Evolutionary conservation across 2,329 filamentous ascomycete species (phyloP), one percentile per base, ranked within the genome.

Genomic region (Ascochyta rabiei): DNA sequence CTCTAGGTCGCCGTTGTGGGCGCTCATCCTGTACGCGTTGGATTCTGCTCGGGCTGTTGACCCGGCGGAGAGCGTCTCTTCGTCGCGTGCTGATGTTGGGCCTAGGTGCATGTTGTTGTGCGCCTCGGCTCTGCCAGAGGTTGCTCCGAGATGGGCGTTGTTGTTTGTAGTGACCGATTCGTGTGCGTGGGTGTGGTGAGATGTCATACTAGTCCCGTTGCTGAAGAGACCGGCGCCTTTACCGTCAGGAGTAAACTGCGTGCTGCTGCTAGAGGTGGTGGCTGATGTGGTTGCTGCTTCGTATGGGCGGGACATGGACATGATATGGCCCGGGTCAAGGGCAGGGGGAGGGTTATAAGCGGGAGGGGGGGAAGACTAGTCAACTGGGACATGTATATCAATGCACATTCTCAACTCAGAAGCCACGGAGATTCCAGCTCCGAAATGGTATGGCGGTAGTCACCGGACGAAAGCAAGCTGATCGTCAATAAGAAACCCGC

Each of bases 1-100:
- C 68, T 80, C 78, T 18, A 78, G 51, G 1, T 50, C 58, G 24
- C 60, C 61, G 42, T 62, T 62, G 31, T 48, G 47, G 31, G 64
- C 59, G 28, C 57, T 50, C 54, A 63, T 64, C 41, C 55, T 61
- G 52, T 55, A 55, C 34, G 60, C 48, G 37, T 55, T 64, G 24
- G 61, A 64, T 31, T 63, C 60, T 42, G 64, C 63, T 18, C 63
- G 56, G 18, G 64, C 63, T 13, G 64, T 67, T 26, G 66, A 66
- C 13, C 63, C 63, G 18, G 63, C 63, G 24, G 65, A 67, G 21
- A 68, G 55, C 35, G 65, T 68, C 37, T 68, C 63, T 18, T 40
- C 62, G 52, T 68, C 64, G 21, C 62, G 50, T 43, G 54, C 59
- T n/a, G 63, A 54, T 31, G 64, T 63, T 18, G 59, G 41, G 15